Evolutionary conservation across 2,329 filamentous ascomycete species (phyloP).

Genomic region (Chaetomium sp.): DNA sequence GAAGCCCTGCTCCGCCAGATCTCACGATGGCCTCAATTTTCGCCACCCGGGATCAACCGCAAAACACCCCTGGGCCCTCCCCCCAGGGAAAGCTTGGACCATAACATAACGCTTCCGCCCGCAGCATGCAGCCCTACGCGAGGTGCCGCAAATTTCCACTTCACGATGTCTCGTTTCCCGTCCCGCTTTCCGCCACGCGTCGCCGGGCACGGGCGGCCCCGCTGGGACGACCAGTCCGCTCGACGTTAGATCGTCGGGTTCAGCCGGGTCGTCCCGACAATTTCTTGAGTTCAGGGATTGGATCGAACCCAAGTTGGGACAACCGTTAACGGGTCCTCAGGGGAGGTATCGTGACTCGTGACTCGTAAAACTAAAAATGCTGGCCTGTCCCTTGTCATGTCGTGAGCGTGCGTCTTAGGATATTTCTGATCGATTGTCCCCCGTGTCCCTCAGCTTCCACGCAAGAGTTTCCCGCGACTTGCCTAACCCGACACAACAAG

Average conservation of each 20-base stretch:
- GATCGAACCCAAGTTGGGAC: background rate
- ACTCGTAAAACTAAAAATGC: background rate
- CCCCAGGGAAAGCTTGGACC: conserved; percentile 29
- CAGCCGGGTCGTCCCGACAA: background rate
- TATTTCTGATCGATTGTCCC: background rate
- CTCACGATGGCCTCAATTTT: conserved; percentile 35
- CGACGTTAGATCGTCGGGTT: conserved; percentile 7
- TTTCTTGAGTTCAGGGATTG: background rate
- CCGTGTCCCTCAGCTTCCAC: background rate
- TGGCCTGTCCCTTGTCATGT: background rate
- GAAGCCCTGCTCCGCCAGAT: conserved; percentile 28
- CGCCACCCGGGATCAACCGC: conserved; percentile 23
- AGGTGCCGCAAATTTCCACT: background rate
- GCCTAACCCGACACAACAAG: background rate
- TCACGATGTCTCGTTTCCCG: conserved; percentile 21
- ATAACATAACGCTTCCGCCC: background rate
- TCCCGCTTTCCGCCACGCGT: conserved; percentile 7
- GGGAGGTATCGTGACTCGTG: background rate
- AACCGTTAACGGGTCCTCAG: background rate
- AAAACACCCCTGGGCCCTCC: conserved; percentile 1
- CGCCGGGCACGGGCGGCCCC: background rate
- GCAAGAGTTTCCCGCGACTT: background rate
- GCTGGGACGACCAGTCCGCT: background rate
- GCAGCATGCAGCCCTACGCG: conserved; percentile 22
- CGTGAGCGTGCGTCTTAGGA: background rate